Evolutionary conservation across 768 basidiomycete genomes (phyloP), one percentile per base, ranked within the genome.

Genomic region (Mycena olivaceomarginata): DNA sequence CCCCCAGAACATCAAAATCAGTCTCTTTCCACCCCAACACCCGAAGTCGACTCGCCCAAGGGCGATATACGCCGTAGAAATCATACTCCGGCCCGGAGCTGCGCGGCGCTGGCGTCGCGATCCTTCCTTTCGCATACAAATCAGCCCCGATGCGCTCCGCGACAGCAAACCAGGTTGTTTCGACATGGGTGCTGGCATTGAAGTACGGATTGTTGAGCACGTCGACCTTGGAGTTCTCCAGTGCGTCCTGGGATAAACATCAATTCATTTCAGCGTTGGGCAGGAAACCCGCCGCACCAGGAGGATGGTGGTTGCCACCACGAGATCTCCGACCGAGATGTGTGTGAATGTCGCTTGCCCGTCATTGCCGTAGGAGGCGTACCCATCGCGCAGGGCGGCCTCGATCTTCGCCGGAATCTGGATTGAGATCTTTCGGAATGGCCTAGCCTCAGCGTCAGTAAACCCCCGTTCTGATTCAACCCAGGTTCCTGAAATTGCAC

Each of bases 131-230:
- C 5, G 66, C 66, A 53, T 70, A 45, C 22, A 70, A 43, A 37
- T 59, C 69, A 22, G 69, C 40, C 16, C 40, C 43, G 18, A 70
- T 60, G 31, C 57, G 43, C 31, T 70, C 22, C 22, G 48, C 66
- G 37, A 67, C 51, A 22, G 51, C 66, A 11, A 67, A 53, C 66
- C 66, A 67, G 5, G 25, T 67, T 1, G 66, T 67, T 48, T 67
- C 66, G 48, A 56, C 66, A 51, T 25, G 45, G 57, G 16, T 70
- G 51, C n/a, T 70, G 22, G 68, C 68, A 15, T 70, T 70, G 57
- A 70, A 70, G 57, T 70, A 70, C 12, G 68, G 68, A 25, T 70
- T 70, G 22, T 5, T 70, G 57, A 39, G 45, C 41, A 70, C 68
- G 12, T 70, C 68, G 13, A 70, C 68, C 22, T 60, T 70, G 43